Conservation (phyloP, 257 asterid genomes). For the Nicotiana paniculata region DNA sequence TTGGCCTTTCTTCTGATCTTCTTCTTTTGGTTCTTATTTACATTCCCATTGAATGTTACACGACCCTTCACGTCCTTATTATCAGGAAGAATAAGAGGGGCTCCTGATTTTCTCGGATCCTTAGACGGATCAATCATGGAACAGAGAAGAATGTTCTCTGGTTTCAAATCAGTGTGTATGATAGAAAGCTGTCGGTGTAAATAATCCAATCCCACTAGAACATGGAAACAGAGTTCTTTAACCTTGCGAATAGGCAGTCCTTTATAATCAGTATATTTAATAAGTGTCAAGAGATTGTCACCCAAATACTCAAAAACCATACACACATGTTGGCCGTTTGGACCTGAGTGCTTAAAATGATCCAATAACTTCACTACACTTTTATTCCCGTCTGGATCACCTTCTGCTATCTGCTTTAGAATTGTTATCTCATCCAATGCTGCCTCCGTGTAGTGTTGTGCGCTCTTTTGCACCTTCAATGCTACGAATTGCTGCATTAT, state of each 20-base stretch:
- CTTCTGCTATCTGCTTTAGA: conserved; percentile 76
- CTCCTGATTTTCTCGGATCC: conserved; percentile 64
- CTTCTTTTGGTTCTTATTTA: conserved; percentile 82
- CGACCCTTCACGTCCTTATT: conserved; percentile 49
- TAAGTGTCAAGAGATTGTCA: conserved; percentile 76
- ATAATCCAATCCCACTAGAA: conserved; percentile 84
- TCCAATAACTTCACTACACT: conserved; percentile 90
- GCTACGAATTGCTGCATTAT: conserved; percentile 47
- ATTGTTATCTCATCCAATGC: conserved; percentile 92
- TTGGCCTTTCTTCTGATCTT: conserved; percentile 61
- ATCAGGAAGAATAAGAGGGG: conserved; percentile 48
- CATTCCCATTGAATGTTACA: conserved; percentile 38
- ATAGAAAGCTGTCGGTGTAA: conserved; percentile 82
- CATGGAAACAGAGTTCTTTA: conserved; percentile 73
- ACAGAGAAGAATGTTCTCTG: conserved; percentile 72
- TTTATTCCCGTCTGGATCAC: conserved; percentile 70
- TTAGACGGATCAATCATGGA: conserved; percentile 71
- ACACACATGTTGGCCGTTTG: conserved; percentile 89
- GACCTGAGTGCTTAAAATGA: conserved; percentile 92
- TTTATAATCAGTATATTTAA: conserved; percentile 69
- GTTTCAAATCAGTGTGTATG: conserved; percentile 95
- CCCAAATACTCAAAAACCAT: conserved; percentile 94
- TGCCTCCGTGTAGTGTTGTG: conserved; percentile 89
- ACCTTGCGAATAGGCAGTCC: conserved; percentile 79
- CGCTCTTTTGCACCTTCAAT: conserved; percentile 85